Percentiles rank a stretch among this genome's conserved stretches.
These are phyloP conservation scores for Chloromonas sp. DNA, from an alignment of 163 green algal species.

Conservation along the genomic window DNA sequence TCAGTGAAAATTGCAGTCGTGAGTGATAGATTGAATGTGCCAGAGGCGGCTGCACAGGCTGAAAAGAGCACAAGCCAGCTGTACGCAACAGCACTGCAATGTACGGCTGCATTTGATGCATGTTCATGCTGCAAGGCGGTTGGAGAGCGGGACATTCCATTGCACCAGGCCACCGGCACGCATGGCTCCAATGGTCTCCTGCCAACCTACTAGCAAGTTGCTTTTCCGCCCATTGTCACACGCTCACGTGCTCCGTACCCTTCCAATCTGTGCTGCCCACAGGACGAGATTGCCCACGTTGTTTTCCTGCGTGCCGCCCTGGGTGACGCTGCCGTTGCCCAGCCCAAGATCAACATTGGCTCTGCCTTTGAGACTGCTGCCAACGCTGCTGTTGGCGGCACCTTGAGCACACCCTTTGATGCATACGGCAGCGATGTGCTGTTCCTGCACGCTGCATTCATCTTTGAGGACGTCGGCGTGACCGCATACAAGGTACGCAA, in stretches of 20 bases:
- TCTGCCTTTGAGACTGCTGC: constrained; percentile 31
- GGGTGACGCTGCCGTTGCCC: constrained; percentile 27
- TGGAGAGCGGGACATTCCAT: too few species aligned
- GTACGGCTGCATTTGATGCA: too few species aligned
- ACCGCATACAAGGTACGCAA: constrained; percentile 43
- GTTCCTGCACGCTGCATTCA: constrained; percentile 49
- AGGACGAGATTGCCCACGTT: constrained; percentile 54
- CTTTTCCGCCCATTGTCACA: too few species aligned
- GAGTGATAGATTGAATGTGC: too few species aligned
- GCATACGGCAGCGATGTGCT: constrained; percentile 40
- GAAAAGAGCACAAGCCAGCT: too few species aligned
- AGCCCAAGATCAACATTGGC: constrained; percentile 45
- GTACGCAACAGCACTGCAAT: too few species aligned
- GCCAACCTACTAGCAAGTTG: too few species aligned
- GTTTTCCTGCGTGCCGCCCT: constrained; percentile 35
- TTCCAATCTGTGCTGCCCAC: background rate
- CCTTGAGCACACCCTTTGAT: constrained; percentile 28
- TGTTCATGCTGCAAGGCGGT: too few species aligned
- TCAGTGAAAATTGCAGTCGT: background rate
- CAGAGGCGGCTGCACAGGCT: too few species aligned
- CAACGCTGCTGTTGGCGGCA: constrained; percentile 17
- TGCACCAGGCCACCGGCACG: too few species aligned
- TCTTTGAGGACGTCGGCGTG: constrained; percentile 65
- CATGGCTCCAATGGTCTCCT: background rate
- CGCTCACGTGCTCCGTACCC: too few species aligned